Base-by-base conservation (phyloP, 164 flowering plant genomes). In the Hamamelis virginiana region DNA sequence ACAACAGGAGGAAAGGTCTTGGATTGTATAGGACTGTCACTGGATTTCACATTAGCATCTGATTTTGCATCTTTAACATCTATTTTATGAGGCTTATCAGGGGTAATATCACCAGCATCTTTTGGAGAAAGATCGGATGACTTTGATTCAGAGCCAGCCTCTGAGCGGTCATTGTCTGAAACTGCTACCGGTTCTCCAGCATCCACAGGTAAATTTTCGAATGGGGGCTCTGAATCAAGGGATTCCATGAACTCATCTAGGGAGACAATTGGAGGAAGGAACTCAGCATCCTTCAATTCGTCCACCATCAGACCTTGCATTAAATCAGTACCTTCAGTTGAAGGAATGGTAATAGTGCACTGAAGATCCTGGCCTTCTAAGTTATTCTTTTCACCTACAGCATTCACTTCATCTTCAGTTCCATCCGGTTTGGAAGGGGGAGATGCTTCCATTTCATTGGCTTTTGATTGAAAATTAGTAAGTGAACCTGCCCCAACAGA, bases 191-290 rank as follows among this genome's bases (percentile, higher is more conserved):
- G 21, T 68, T 80, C 73, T 27, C 41, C 91, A 65, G 80, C 70
- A 77, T 78, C 90, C 11, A 19, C 75, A 16, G 87, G 81, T 73
- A 91, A 70, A 75, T 76, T 80, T 58, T 86, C 91, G 83, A 87
- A 91, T 10, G 97, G 97, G 19, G 97, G 96, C 74, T 94, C 97
- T 16, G 88, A 68, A 75, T 93, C 77, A 72, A 91, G 89, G 22
- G 96, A 93, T 66, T 91, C 91, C 97, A 96, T 90, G 75, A 93
- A 93, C 66, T 96, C 98, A 80, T 93, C 98, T 16, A 96, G 76
- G 46, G 99, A 96, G 26, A 91, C 90, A 71, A 94, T 91, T 12
- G 99, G 94, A 69, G 99, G 98, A 75, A 96, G 96, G 75, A 85
- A 85, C 26, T 86, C 96, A 0, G 83, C 74, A 80, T 92, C 97